These are phyloP conservation scores for Chaetomidium leptoderma DNA, from an alignment of 495 filamentous ascomycete species.

Conservation along the genomic window DNA sequence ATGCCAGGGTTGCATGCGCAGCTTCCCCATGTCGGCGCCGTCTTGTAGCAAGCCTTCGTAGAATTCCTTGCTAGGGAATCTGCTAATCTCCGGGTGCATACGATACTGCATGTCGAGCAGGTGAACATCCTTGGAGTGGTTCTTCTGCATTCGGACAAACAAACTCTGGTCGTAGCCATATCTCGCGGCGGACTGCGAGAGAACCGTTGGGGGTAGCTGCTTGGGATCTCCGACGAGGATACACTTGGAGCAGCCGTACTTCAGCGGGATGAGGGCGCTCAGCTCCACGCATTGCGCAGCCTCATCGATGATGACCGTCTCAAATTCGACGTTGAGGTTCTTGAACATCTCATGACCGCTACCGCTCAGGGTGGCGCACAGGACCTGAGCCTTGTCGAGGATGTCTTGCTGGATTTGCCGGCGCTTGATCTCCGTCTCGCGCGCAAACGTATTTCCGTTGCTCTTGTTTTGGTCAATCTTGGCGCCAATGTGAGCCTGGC, in stretches of 20 bases:
- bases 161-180: slow-evolving; percentile 97
- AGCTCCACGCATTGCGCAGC: slow-evolving; percentile 97
- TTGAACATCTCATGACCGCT: slow-evolving; percentile 98
- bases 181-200: slow-evolving; percentile 84
- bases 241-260: slow-evolving; percentile 96
- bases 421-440: slow-evolving; percentile 80
- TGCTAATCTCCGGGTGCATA: slow-evolving; percentile 95
- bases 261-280: slow-evolving; percentile 92
- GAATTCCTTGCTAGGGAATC: slow-evolving; percentile 83
- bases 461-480: slow-evolving; percentile 83
- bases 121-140: slow-evolving; percentile 85
- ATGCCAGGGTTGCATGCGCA: slow-evolving; percentile 82
- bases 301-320: slow-evolving; percentile 97
- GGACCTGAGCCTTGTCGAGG: slow-evolving; percentile 81
- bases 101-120: slow-evolving; percentile 94
- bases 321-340: slow-evolving; percentile 88
- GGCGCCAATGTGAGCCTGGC: slow-evolving; percentile 64
- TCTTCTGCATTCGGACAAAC: slow-evolving; percentile 96
- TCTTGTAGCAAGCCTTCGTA: slow-evolving; percentile 85
- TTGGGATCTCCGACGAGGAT: slow-evolving; percentile 97
- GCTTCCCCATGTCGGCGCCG: slow-evolving; percentile 70
- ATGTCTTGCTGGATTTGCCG: slow-evolving; percentile 85
- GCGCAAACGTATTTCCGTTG: slow-evolving; percentile 66
- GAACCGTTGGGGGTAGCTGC: slow-evolving; percentile 90
- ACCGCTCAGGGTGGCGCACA: slow-evolving; percentile 92